Base-by-base conservation (phyloP, 2,329 filamentous ascomycete species). In the Colletotrichum lentis region DNA sequence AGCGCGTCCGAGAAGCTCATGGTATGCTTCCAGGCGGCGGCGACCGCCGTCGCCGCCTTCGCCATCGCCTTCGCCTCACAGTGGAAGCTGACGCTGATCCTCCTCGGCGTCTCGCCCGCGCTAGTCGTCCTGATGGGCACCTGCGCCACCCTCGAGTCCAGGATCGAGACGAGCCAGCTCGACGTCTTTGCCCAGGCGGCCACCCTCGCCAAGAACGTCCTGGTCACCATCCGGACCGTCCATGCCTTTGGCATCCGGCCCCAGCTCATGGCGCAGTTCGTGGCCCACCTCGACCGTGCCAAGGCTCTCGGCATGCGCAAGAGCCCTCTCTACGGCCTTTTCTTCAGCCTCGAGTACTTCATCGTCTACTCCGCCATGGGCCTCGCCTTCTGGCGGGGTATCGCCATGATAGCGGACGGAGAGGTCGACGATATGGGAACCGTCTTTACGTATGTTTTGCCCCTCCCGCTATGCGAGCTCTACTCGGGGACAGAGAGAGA, bases 341-440 rank as follows among this genome's bases (percentile, higher is more conserved):
- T 71, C 77, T 27, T 79, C 81, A 69, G 77, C 78, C 6, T 76
- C 77, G 16, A 80, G 74, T 72, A 71, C 54, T 11, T 89, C 91
- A 73, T 72, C 43, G 53, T 69, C 22, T 72, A 63, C 41, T 57
- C 64, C 3, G 69, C 57, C n/a, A 71, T 70, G 31, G 71, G 67
- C 3, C 64, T 72, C 35, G 67, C 67, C 3, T 72, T 72, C 59
- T 72, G 71, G 71, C 71, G 71, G 49, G 71, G 67, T 60, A 79
- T 83, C 52, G 75, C 81, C 1, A 71, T 83, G 62, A 79, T 82
- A 6, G 74, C 76, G 3, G 47, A 62, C 10, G 60, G 62, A 16
- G 66, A 71, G 54, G 50, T 66, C 0, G n/a, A 35, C 3, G 62
- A 69, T 7, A 16, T 61, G 5, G 64, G 64, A 10, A 65, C 66